These are phyloP conservation scores for Paecilomyces fulvus DNA, from an alignment of 2,329 filamentous ascomycete genomes.

Conservation along the genomic window DNA sequence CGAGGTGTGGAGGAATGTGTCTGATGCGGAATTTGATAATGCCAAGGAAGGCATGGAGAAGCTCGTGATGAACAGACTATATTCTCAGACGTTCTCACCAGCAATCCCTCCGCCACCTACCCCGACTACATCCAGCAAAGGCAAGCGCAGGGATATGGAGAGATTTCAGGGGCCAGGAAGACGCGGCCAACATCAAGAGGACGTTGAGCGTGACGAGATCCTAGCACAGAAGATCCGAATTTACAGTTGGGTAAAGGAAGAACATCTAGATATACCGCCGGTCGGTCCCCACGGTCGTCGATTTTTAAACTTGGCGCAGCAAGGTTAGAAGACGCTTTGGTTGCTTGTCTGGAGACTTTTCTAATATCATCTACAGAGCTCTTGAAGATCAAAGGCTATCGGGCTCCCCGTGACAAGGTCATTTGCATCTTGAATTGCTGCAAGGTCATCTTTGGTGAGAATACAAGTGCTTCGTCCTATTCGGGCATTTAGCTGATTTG, in stretches of 20 bases:
- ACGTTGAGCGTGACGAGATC: conserved; percentile 94
- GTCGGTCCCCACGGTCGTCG: conserved; percentile 78
- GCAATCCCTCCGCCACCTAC: conserved; percentile 76
- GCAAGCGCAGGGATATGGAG: conserved; percentile 60
- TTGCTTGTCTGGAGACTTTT: neutral
- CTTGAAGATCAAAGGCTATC: conserved; percentile 91
- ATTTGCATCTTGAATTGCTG: conserved; percentile 98
- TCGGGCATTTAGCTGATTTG: neutral
- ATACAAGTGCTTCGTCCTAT: neutral
- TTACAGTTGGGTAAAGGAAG: conserved; percentile 88
- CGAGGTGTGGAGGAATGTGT: conserved; percentile 92
- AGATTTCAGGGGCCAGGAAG: conserved; percentile 69
- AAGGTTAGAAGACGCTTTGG: conserved; percentile 47
- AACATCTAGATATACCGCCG: conserved; percentile 84
- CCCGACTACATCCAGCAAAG: conserved; percentile 51
- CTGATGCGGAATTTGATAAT: conserved; percentile 96
- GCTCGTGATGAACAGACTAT: conserved; percentile 95
- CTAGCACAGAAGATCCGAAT: conserved; percentile 93
- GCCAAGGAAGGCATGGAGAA: conserved; percentile 99
- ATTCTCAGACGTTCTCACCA: conserved; percentile 92
- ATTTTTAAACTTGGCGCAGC: conserved; percentile 81
- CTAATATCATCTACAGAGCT: conserved; percentile 55
- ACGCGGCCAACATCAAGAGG: conserved; percentile 91
- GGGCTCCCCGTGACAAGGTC: conserved; percentile 95
- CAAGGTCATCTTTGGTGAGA: conserved; percentile 92